A percentile compares a stretch with the other conserved stretches of the same genome.
These are phyloP conservation scores for Harringtonia aguacate DNA, from an alignment of 2,329 filamentous ascomycete species.

Conservation along the genomic window DNA sequence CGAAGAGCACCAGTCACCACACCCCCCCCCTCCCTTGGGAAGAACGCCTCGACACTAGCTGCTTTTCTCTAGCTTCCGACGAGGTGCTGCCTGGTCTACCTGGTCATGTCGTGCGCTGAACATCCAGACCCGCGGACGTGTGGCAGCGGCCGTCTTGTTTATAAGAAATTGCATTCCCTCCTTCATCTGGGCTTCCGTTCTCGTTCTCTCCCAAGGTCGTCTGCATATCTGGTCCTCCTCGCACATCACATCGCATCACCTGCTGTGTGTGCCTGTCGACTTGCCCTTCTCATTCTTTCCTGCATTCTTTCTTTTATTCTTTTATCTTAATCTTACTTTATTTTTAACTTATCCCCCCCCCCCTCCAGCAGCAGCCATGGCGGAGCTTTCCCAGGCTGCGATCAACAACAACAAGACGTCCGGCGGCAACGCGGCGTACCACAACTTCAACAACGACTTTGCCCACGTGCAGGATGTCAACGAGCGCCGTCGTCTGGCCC, in stretches of 20 bases:
- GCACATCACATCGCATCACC: slow-evolving; percentile 3
- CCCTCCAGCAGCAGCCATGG: slow-evolving; percentile 7
- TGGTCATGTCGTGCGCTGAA: no score
- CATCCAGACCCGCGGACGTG: no score
- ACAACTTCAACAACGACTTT: slow-evolving; percentile 54
- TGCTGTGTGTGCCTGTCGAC: slow-evolving; percentile 1
- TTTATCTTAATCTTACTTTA: neutral
- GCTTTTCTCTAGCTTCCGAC: neutral
- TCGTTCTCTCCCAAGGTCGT: neutral
- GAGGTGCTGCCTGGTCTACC: no score
- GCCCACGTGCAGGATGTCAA: slow-evolving; percentile 56
- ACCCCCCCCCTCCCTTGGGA: neutral
- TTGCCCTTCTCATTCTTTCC: neutral
- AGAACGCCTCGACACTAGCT: neutral
- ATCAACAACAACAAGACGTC: slow-evolving; percentile 36
- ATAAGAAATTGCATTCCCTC: slow-evolving; percentile 2
- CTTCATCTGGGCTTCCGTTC: neutral
- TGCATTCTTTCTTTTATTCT: neutral
- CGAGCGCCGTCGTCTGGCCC: slow-evolving; percentile 66
- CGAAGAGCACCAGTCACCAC: neutral
- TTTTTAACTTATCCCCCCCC: neutral
- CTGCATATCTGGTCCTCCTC: slow-evolving; percentile 1
- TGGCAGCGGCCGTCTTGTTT: neutral
- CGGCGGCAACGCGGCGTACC: slow-evolving; percentile 60
- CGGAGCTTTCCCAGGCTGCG: slow-evolving; percentile 5